Base-by-base conservation (phyloP, 208 protist genomes). In the Leptomonas pyrrhocoris region DNA sequence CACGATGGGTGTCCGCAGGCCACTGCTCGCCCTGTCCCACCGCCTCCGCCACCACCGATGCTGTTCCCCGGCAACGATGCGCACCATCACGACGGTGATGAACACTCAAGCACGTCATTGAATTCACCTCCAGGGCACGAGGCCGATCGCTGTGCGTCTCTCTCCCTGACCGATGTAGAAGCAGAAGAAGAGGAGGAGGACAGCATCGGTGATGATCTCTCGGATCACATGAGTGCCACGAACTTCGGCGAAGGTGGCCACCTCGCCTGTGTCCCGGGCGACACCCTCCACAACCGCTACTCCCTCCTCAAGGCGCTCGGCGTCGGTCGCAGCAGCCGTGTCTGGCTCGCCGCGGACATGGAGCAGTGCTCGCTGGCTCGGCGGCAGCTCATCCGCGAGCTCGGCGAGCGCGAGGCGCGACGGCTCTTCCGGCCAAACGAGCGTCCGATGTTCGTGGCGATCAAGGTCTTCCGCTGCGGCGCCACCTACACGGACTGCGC, bases 401-500 rank as follows among this genome's bases (percentile, higher is more conserved):
- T 83, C 11, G 78, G 79, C 28, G 85, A 90, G 27, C 73, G 69
- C 2, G 58, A 76, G 9, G 54, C 75, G 30, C 69, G 78, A 16
- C 62, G 51, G 11, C 57, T 85, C 56, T 78, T 86, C 64, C 78
- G 74, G 25, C 74, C 74, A 0, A 21, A 46, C 30, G 80, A 83
- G 31, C 54, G 51, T 27, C 79, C 84, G 2, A 49, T 93, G 57
- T 89, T 89, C 50, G 88, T 87, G 36, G 83, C 88, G 49, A 89
- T 94, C 48, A 94, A 94, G 30, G 74, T 88, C 18, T 91, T 90
- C 43, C 83, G 81, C 34, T 91, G 88, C 60, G 71, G 77, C 50
- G 62, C 71, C 21, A 73, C 61, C 61, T 83, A 81, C 74, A 38
- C 63, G 6, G 69, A 77, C 55, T 83, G 64, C 58, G 82, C 83